Evolutionary conservation across 73 alveolate genomes (phyloP), one percentile per base, ranked within the genome.

Genomic region (Blepharisma stoltei): DNA sequence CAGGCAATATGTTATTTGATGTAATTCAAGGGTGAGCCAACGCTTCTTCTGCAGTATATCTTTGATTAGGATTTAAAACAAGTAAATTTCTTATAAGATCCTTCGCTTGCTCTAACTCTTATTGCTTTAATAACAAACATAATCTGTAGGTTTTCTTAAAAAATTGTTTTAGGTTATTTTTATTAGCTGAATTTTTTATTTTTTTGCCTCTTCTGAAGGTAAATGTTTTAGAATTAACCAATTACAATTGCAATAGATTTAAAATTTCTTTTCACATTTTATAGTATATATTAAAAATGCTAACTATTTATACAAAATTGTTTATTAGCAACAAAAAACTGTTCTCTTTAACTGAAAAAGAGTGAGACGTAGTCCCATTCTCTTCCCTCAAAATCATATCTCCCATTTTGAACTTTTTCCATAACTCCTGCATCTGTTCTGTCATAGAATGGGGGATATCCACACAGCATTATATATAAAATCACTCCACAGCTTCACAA

Each of bases 21-120:
- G 85, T 73, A 77, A 78, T 86, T 96, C 96, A 81, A 54, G 92
- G 89, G 84, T 92, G 98, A 60, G 80, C 86, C 38, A 92, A 70
- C 38, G 96, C 93, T 83, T 92, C 71, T 71, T 89, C 95, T 0
- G 94, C 89, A 2, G 90, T 55, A 23, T 75, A 79, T 76, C 98
- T 77, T 55, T 92, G 82, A 6, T 83, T 66, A 20, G 95, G 92
- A 60, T 87, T 84, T 49, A 83, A 69, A 48, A 77, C 82, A 54
- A 92, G 78, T 6, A 81, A 37, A 21, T 65, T 70, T 38, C 78
- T 18, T 11, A 84, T 84, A 6, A 84, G 71, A 55, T 84, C 85
- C 55, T 84, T 84, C 0, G 85, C 92, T 48, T 49, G 70, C 6
- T 68, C 92, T 23, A n/a, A n/a, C n/a, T n/a, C n/a, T n/a, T n/a